phyloP scores from a whole-genome alignment of 2,329 filamentous ascomycete genomes.

The Trichothecium roseum region DNA sequence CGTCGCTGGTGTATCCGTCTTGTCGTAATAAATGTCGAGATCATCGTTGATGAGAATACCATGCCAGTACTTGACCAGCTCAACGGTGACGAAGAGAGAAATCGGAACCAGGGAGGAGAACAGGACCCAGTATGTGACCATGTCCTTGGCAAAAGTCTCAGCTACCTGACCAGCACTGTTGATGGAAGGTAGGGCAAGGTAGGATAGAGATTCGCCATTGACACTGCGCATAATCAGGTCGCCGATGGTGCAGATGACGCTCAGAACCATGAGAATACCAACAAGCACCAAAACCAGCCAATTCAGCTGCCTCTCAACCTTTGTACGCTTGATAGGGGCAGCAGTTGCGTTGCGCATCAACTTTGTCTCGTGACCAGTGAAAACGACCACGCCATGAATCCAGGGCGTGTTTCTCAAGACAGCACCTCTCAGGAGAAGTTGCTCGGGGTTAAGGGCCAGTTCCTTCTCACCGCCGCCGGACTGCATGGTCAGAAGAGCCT shows the following conservation, averaged over 20 bases:
- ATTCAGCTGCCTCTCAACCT: conserved; percentile 90
- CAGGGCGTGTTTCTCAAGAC: conserved; percentile 93
- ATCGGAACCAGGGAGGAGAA: conserved; percentile 96
- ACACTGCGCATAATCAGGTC: conserved; percentile 72
- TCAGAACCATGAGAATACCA: conserved; percentile 71
- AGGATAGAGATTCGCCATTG: conserved; percentile 51
- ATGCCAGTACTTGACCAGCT: conserved; percentile 96
- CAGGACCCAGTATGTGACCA: conserved; percentile 96
- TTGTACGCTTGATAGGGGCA: conserved; percentile 93
- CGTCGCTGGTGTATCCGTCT: conserved; percentile 88
- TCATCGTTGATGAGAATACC: conserved; percentile 97
- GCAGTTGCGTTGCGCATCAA: conserved; percentile 98
- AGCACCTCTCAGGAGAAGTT: conserved; percentile 83
- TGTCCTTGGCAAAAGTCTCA: conserved; percentile 80
- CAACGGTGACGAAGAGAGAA: conserved; percentile 93
- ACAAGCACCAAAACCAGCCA: conserved; percentile 86
- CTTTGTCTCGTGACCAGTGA: conserved; percentile 90
- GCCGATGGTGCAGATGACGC: conserved; percentile 82
- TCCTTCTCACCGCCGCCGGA: conserved; percentile 89
- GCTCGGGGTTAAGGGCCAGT: conserved; percentile 78
- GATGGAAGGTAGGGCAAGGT: conserved; percentile 58
- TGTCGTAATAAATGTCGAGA: conserved; percentile 94
- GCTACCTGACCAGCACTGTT: conserved; percentile 45
- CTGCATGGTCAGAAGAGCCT: conserved; percentile 88
- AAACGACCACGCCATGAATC: conserved; percentile 93